Base-by-base conservation (phyloP, 352 stramenopile species). In the Aphanomyces cochlioides region DNA sequence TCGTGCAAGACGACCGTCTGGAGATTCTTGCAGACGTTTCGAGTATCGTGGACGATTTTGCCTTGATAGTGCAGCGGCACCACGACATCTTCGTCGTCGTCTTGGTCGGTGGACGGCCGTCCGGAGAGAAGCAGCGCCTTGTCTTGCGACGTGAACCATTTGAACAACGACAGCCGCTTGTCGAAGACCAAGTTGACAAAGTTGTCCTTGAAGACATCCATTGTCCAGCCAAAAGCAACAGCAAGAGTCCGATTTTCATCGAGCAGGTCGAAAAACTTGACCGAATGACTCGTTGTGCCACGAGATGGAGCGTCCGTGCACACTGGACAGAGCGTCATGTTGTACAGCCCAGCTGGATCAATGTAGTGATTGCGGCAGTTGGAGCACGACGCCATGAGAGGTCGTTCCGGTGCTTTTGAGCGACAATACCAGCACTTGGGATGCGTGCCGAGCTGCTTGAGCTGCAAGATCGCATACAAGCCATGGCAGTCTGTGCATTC, bases 371-470 rank as follows among this genome's bases (percentile, higher is more conserved):
- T 69, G n/a, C 12, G 36, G 63, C 63, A 69, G 10, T 47, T 36
- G 17, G 7, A 50, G 37, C 63, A 69, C 13, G 34, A 47, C 6
- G 12, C 17, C 45, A 47, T 47, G 7, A 38, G 43, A 4, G 63
- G 38, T 19, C 12, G 28, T 5, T 7, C 6, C 4, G n/a, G 28
- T 13, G 36, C 28, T 43, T 8, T 10, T 15, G 43, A 50, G 38
- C 63, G 63, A 47, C 63, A 69, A 36, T 41, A 69, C 21, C 19
- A 48, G 50, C 63, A 69, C 45, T 69, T 69, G 13, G 63, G 37
- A n/a, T 43, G 15, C n/a, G 37, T 69, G 36, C 37, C n/a, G 34
- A 69, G 38, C 8, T 64, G 34, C 36, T 17, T 40, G 8, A 64
- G 21, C 40, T 61, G 45, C 19, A 69, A 5, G 19, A 69, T 47